Conservation (phyloP, 2,329 filamentous ascomycete genomes). For the Calonectria honghensis region DNA sequence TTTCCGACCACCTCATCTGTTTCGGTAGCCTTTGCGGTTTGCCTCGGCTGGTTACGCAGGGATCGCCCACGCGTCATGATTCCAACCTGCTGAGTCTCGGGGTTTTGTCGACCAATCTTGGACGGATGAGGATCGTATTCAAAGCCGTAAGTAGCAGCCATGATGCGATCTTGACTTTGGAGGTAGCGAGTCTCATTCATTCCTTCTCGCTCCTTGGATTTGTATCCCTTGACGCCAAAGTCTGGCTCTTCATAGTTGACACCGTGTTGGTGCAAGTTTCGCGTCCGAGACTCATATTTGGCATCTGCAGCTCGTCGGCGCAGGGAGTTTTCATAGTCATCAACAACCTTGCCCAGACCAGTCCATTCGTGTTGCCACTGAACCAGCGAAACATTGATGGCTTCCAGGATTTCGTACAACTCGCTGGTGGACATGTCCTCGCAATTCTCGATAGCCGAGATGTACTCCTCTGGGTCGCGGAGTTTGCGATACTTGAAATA, state of each 20-base stretch:
- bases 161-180: conserved; percentile 73
- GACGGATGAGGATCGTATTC: conserved; percentile 76
- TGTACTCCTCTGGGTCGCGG: conserved; percentile 70
- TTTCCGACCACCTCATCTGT: conserved; percentile 71
- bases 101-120: conserved; percentile 76
- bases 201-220: conserved; percentile 66
- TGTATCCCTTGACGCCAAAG: conserved; percentile 73
- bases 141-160: conserved; percentile 77
- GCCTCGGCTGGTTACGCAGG: conserved; percentile 74
- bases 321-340: conserved; percentile 75
- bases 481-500: conserved; percentile 70
- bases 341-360: conserved; percentile 69
- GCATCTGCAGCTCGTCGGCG: conserved; percentile 70
- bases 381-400: conserved; percentile 67
- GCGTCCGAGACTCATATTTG: conserved; percentile 67
- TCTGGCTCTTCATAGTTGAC: conserved; percentile 70
- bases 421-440: conserved; percentile 69
- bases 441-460: conserved; percentile 68
- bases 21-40: conserved; percentile 76
- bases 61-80: conserved; percentile 71
- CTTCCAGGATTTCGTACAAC: conserved; percentile 66
- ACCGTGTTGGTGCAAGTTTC: conserved; percentile 63
- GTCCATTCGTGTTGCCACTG: conserved; percentile 74
- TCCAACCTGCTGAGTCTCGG: conserved; percentile 70
- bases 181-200: conserved; percentile 67